Percentiles rank a stretch among this genome's conserved stretches.
phyloP scores from a whole-genome alignment of 2,329 filamentous ascomycete species.

The Penicillium sp. region DNA sequence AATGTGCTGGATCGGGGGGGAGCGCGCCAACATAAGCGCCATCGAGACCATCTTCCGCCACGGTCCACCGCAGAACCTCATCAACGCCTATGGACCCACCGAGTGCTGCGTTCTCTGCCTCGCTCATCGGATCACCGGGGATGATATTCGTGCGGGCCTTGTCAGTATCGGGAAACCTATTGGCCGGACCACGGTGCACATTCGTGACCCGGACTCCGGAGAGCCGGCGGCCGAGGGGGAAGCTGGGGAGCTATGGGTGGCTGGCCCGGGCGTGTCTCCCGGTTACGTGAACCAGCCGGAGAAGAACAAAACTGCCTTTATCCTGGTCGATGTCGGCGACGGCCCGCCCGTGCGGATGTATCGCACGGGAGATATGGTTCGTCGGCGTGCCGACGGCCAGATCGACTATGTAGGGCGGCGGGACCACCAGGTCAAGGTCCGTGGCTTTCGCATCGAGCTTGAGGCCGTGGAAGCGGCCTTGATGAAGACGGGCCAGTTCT shows the following conservation, averaged over 20 bases:
- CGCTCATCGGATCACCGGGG: slow-evolving; percentile 15
- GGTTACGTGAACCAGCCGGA: slow-evolving; percentile 64
- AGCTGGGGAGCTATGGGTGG: slow-evolving; percentile 27
- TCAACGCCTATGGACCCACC: slow-evolving; percentile 29
- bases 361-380: slow-evolving; percentile 76
- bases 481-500: slow-evolving; percentile 18
- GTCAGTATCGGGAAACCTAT: slow-evolving; percentile 46
- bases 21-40: slow-evolving; percentile 20
- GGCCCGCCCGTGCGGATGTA: slow-evolving; percentile 69
- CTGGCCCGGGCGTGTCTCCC: slow-evolving; percentile 66
- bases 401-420: slow-evolving; percentile 72
- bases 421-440: slow-evolving; percentile 85
- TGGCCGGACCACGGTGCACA: slow-evolving; percentile 10
- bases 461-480: slow-evolving; percentile 77
- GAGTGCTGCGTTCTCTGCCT: slow-evolving; percentile 26
- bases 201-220: too few species aligned
- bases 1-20: slow-evolving; percentile 20
- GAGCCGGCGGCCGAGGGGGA: slow-evolving; percentile 17
- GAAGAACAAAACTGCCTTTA: slow-evolving; percentile 69
- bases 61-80: slow-evolving; percentile 20
- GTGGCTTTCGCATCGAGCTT: slow-evolving; percentile 86
- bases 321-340: slow-evolving; percentile 72
- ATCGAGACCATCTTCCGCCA: slow-evolving; percentile 18
- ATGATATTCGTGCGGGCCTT: slow-evolving; percentile 12
- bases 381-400: slow-evolving; percentile 62